Base-by-base conservation (phyloP, 2,329 filamentous ascomycete species). In the Aspergillus sp. region DNA sequence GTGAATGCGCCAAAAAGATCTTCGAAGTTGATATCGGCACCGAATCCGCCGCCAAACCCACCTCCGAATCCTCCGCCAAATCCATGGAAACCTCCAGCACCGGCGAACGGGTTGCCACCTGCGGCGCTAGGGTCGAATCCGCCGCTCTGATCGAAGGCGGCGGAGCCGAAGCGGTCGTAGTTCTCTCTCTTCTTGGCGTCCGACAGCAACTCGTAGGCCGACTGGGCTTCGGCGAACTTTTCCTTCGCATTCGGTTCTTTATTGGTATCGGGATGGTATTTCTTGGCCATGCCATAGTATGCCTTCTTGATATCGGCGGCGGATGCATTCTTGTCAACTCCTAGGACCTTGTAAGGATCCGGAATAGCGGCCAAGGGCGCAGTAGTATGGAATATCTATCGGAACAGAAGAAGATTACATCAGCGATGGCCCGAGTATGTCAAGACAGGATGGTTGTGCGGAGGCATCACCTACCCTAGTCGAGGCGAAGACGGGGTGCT, bases 181-280 rank as follows among this genome's bases (percentile, higher is more conserved):
- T 92, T 88, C 67, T 95, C 87, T 69, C 87, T 89, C 81, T 97
- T 99, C 73, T 95, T 87, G 3, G 92, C 81, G 68, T 99, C 94
- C 44, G 90, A 95, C 7, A 99, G 79, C 40, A 96, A 80, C 72
- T 99, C 94, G 74, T 99, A 99, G 20, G 94, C 90, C 30, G 88
- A 84, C 72, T 99, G 94, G 50, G 95, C 90, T 62, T 96, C 93
- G 58, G 87, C 83, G 65, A 99, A 99, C 65, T 89, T 93, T 64
- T 97, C 94, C 71, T 97, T 97, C 33, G 94, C 92, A n/a, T 79
- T 82, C 2, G 89, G 73, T 62, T 97, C 94, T 72, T 97, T 97
- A 79, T 97, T 99, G 33, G 94, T 97, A 70, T 99, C 94, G 8
- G 94, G 94, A 66, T 99, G 94, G 70, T 85, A 99, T 68, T 97